phyloP scores from a whole-genome alignment of 139 green algal genomes.

The Micractinium sp. region DNA sequence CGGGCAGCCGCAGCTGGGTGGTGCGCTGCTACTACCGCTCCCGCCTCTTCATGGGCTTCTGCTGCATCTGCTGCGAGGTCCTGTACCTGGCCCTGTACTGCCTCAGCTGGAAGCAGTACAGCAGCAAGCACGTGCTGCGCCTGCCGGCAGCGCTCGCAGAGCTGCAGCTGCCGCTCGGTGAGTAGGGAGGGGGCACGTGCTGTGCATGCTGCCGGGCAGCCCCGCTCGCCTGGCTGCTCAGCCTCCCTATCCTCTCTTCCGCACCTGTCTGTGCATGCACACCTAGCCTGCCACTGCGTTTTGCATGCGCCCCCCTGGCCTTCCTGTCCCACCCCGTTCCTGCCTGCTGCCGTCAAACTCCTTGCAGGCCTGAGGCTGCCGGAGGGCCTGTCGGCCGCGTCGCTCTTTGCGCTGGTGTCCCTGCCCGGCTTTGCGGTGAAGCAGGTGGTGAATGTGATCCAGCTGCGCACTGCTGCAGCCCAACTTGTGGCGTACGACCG shows the following conservation, averaged over 20 bases:
- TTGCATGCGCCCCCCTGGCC: too few relatives aligned
- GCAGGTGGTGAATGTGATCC: constrained; percentile 82
- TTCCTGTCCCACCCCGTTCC: too few relatives aligned
- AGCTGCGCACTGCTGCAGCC: constrained; percentile 64
- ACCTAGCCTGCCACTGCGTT: not conserved
- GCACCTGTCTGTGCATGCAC: not conserved
- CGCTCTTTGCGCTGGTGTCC: constrained; percentile 41
- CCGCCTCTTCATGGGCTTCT: constrained; percentile 97
- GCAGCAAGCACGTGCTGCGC: constrained; percentile 14
- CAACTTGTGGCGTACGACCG: constrained; percentile 61
- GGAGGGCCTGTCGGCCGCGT: not conserved
- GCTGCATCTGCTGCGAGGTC: constrained; percentile 90
- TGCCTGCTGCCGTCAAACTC: too few relatives aligned
- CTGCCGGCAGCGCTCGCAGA: constrained; percentile 16
- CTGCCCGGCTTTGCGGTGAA: constrained; percentile 74
- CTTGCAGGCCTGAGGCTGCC: constrained; percentile 2
- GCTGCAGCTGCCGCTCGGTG: not conserved
- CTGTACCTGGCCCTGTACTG: constrained; percentile 52
- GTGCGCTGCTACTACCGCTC: constrained; percentile 91
- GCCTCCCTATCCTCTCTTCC: not conserved
- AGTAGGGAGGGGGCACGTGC: not conserved
- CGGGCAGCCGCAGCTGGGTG: constrained; percentile 68
- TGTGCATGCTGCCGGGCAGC: not conserved
- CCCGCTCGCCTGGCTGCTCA: not conserved
- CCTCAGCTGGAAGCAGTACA: constrained; percentile 41